Conservation (phyloP, 768 basidiomycete species). For the Boletus vermiculosoides region DNA sequence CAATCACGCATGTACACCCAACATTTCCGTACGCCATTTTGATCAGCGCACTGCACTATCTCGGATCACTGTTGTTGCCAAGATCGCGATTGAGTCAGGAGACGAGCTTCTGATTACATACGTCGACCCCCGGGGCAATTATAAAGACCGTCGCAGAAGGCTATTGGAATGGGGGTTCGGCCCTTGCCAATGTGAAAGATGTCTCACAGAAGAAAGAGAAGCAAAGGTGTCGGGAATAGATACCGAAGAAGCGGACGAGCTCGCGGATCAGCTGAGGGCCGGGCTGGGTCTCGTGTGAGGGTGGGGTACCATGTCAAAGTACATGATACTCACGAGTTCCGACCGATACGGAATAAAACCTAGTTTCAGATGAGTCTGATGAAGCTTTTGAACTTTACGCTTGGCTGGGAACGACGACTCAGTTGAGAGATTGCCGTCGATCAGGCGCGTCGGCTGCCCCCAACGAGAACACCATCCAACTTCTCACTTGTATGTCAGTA, state of each 20-base stretch:
- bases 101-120: slow-evolving; percentile 81
- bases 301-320: neutral
- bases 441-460: neutral
- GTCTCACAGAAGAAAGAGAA: slow-evolving; percentile 54
- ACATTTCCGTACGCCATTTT: slow-evolving; percentile 74
- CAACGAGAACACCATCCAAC: no score
- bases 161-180: slow-evolving; percentile 77
- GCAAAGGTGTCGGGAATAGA: slow-evolving; percentile 10
- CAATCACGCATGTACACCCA: slow-evolving; percentile 84
- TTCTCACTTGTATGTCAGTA: no score
- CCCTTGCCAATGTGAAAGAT: slow-evolving; percentile 65
- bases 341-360: neutral
- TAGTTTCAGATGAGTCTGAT: neutral
- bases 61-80: slow-evolving; percentile 75
- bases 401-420: neutral
- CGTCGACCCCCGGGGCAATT: slow-evolving; percentile 55
- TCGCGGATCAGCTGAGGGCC: slow-evolving; percentile 62
- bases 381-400: neutral
- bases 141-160: slow-evolving; percentile 46
- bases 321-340: neutral
- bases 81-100: slow-evolving; percentile 57
- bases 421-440: neutral
- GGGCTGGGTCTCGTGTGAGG: slow-evolving; percentile 52
- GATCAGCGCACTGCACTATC: slow-evolving; percentile 66
- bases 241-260: slow-evolving; percentile 36